phyloP scores from a whole-genome alignment of 768 basidiomycete species.

The Lentinula raphanica region DNA sequence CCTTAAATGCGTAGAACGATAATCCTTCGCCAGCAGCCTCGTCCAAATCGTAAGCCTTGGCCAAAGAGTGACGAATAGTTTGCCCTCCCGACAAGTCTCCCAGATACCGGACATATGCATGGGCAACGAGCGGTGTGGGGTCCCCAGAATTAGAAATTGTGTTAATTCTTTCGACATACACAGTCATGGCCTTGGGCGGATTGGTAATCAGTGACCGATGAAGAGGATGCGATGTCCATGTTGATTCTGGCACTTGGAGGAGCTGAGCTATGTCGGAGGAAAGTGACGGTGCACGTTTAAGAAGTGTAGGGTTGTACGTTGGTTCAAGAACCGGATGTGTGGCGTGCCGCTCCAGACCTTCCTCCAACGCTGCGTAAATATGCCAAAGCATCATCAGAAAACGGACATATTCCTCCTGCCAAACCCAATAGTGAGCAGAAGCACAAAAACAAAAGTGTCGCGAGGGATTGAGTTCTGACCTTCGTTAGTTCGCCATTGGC shows the following conservation, averaged over 20 bases:
- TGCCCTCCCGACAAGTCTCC: slow-evolving; percentile 81
- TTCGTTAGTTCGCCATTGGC: slow-evolving; percentile 53
- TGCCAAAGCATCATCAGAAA: slow-evolving; percentile 78
- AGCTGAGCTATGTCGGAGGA: slow-evolving; percentile 65
- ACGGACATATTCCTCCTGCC: slow-evolving; percentile 55
- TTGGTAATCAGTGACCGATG: slow-evolving; percentile 39
- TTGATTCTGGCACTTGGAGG: slow-evolving; percentile 41
- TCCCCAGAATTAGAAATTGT: slow-evolving; percentile 39
- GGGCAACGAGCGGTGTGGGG: slow-evolving; percentile 58
- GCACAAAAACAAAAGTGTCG: too few relatives aligned
- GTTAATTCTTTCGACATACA: slow-evolving; percentile 51
- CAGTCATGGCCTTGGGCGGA: slow-evolving; percentile 42
- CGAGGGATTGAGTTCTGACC: too few relatives aligned
- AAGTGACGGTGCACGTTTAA: slow-evolving; percentile 56
- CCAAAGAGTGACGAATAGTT: slow-evolving; percentile 54
- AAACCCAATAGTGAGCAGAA: background rate
- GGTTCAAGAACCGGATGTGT: slow-evolving; percentile 58
- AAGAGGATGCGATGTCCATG: slow-evolving; percentile 55
- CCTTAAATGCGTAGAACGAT: slow-evolving; percentile 66
- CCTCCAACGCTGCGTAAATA: slow-evolving; percentile 66
- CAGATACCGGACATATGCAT: slow-evolving; percentile 79
- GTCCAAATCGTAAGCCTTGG: slow-evolving; percentile 62
- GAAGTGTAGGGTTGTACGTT: slow-evolving; percentile 66
- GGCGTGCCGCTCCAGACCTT: slow-evolving; percentile 52
- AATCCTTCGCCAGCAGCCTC: slow-evolving; percentile 47